These are phyloP conservation scores for Talaromyces marneffei DNA, from an alignment of 2,329 filamentous ascomycete species.

Conservation along the genomic window DNA sequence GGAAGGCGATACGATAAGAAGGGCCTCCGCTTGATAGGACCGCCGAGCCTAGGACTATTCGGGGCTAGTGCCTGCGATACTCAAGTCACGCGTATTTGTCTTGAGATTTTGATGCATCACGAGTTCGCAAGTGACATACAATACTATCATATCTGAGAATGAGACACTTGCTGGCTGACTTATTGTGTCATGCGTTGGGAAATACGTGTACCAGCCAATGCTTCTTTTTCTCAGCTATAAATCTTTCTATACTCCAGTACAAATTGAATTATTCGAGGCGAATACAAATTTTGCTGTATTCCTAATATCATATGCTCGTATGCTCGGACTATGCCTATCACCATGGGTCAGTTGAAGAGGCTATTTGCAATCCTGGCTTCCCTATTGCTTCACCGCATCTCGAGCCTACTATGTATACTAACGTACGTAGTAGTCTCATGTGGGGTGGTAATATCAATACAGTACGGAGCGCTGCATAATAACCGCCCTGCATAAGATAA, in stretches of 20 bases:
- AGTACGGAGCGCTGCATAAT: not conserved
- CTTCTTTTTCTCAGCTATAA: not conserved
- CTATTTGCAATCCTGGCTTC: not conserved
- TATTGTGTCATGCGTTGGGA: not conserved
- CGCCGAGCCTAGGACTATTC: not conserved
- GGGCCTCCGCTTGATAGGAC: not conserved
- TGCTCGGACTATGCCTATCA: no score
- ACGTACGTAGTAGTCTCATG: not conserved
- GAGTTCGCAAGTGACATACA: not conserved
- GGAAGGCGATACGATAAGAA: not conserved
- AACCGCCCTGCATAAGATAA: not conserved
- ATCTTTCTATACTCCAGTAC: not conserved
- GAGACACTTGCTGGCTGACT: not conserved
- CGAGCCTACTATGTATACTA: no score
- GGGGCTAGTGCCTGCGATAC: not conserved
- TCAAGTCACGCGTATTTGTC: not conserved
- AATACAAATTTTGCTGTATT: no score
- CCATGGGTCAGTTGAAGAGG: not conserved
- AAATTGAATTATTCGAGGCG: no score
- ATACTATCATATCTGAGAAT: no score
- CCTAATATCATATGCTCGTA: no score
- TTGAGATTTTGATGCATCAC: not conserved
- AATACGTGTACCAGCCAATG: not conserved
- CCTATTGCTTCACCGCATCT: not conserved
- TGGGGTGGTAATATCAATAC: not conserved